These are phyloP conservation scores for Stagonosporopsis cucurbitacearum DNA, from an alignment of 2,329 filamentous ascomycete genomes.

Conservation along the genomic window DNA sequence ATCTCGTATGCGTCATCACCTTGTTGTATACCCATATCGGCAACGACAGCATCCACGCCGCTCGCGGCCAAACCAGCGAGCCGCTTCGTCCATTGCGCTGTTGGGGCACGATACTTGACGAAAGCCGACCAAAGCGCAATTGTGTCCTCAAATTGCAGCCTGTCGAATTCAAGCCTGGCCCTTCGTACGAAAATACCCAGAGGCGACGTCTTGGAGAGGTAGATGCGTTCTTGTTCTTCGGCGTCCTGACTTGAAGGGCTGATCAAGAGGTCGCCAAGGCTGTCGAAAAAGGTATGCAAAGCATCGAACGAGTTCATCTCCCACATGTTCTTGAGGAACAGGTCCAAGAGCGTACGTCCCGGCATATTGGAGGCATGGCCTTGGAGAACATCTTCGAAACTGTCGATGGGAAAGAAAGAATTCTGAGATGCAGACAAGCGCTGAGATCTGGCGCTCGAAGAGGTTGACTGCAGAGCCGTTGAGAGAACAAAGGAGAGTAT, in stretches of 20 bases:
- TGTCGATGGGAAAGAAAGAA: slow-evolving; percentile 44
- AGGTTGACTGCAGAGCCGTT: slow-evolving; percentile 61
- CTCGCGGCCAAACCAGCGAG: slow-evolving; percentile 37
- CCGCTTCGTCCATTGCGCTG: slow-evolving; percentile 65
- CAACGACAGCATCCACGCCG: slow-evolving; percentile 66
- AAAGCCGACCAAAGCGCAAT: slow-evolving; percentile 83
- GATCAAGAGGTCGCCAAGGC: slow-evolving; percentile 63
- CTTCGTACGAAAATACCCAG: slow-evolving; percentile 81
- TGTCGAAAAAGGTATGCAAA: slow-evolving; percentile 77
- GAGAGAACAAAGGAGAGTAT: slow-evolving; percentile 81
- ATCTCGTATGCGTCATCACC: slow-evolving; percentile 57
- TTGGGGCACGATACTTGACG: slow-evolving; percentile 79
- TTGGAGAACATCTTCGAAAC: slow-evolving; percentile 57
- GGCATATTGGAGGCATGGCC: slow-evolving; percentile 63
- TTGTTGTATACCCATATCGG: slow-evolving; percentile 63
- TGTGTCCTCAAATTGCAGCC: slow-evolving; percentile 80
- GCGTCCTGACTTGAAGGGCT: slow-evolving; percentile 47
- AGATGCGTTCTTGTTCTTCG: slow-evolving; percentile 54
- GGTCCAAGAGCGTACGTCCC: slow-evolving; percentile 84
- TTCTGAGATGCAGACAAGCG: slow-evolving; percentile 38
- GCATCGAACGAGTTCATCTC: slow-evolving; percentile 80
- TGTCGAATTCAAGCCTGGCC: slow-evolving; percentile 77
- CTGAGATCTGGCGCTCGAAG: slow-evolving; percentile 30
- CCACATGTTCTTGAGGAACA: slow-evolving; percentile 84
- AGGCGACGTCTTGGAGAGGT: slow-evolving; percentile 75